Conservation (phyloP, 176 grass and related monocot genomes). For the Aegilops sharonensis region DNA sequence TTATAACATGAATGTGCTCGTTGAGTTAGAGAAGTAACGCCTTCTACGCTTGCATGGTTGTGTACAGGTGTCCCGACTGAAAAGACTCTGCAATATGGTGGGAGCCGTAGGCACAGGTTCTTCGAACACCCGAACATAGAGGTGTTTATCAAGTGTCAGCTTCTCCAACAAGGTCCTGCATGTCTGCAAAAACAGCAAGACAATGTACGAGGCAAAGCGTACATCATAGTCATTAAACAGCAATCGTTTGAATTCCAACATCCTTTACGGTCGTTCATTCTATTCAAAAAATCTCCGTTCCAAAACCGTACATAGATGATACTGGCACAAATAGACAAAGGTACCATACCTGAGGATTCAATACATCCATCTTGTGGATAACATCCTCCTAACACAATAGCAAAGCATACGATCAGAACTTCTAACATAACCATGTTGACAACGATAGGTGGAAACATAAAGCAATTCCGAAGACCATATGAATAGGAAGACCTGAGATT, state of each 20-base stretch:
- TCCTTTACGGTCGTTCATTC: too few relatives aligned
- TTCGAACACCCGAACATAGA: conserved; percentile 44
- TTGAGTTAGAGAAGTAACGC: conserved; percentile 75
- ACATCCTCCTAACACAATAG: conserved; percentile 70
- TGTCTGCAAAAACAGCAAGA: conserved; percentile 46
- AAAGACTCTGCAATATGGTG: conserved; percentile 52
- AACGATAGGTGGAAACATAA: background rate
- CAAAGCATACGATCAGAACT: conserved; percentile 1
- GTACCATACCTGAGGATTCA: conserved; percentile 81
- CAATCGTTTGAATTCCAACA: background rate
- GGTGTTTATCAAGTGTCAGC: conserved; percentile 49
- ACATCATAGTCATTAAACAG: background rate
- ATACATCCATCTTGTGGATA: conserved; percentile 74
- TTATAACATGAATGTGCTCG: conserved; percentile 55
- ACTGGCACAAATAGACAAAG: background rate
- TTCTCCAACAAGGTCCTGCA: conserved; percentile 72
- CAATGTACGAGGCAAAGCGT: background rate
- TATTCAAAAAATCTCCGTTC: too few relatives aligned
- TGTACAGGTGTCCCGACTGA: conserved; percentile 15
- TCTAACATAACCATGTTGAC: background rate
- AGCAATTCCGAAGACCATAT: background rate
- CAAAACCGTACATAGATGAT: background rate
- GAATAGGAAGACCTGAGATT: background rate
- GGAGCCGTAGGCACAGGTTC: conserved; percentile 49
- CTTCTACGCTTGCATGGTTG: conserved; percentile 33